These are phyloP conservation scores for Cyclocybe cylindracea DNA, from an alignment of 768 basidiomycete species.

Conservation along the genomic window DNA sequence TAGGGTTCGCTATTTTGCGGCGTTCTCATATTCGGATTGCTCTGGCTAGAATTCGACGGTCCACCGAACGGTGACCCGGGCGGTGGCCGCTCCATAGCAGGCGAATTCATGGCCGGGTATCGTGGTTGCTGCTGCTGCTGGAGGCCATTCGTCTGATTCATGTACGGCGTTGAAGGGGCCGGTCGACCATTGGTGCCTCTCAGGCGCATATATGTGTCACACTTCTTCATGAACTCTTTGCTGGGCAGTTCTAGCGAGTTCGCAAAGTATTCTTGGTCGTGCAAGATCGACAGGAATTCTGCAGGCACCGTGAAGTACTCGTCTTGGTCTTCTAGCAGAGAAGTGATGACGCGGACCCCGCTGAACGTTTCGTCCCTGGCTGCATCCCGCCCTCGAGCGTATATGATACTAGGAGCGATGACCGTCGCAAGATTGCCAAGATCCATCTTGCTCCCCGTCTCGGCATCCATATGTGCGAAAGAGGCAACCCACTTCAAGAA, in stretches of 20 bases:
- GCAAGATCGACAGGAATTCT: constrained; percentile 84
- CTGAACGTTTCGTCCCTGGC: constrained; percentile 92
- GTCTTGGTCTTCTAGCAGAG: constrained; percentile 90
- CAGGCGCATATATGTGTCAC: constrained; percentile 84
- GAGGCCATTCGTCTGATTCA: constrained; percentile 40
- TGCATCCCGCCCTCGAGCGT: constrained; percentile 82
- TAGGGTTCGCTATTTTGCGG: constrained; percentile 38
- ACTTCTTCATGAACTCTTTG: constrained; percentile 96
- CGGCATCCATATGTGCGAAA: constrained; percentile 96
- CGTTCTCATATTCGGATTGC: constrained; percentile 26
- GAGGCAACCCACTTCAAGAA: constrained; percentile 99
- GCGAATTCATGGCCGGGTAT: constrained; percentile 35
- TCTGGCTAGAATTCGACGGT: constrained; percentile 30
- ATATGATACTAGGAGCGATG: constrained; percentile 97
- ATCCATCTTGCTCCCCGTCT: constrained; percentile 99
- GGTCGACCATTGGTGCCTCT: constrained; percentile 62
- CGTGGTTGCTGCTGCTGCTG: constrained; percentile 23
- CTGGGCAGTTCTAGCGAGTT: constrained; percentile 87
- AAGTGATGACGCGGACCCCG: constrained; percentile 83
- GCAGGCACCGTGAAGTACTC: constrained; percentile 93
- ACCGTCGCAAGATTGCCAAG: constrained; percentile 93
- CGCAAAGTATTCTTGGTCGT: constrained; percentile 90
- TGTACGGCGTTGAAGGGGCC: constrained; percentile 35
- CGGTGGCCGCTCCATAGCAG: constrained; percentile 46
- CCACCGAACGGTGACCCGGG: constrained; percentile 38